Percentiles rank a stretch among this genome's conserved stretches.
Evolutionary conservation across 192 early-diverging fungal genomes (phyloP).

Genomic region (Ambispora gerdemannii): DNA sequence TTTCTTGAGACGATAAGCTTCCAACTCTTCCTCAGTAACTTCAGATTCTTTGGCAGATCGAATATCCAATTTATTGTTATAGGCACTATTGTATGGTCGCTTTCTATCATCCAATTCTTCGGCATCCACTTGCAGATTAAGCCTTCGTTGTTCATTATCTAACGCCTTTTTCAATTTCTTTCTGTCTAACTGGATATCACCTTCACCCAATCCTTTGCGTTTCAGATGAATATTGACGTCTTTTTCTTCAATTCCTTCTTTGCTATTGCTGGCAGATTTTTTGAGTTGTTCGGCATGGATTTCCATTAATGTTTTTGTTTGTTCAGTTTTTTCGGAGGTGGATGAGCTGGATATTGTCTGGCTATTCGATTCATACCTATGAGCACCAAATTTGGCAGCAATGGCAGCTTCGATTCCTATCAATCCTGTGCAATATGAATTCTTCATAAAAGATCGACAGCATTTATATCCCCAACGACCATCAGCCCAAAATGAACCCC

Average conservation of each 20-base stretch:
- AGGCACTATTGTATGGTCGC: slow-evolving; percentile 30
- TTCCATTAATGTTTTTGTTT: slow-evolving; percentile 34
- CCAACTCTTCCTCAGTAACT: slow-evolving; percentile 65
- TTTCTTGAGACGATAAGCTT: slow-evolving; percentile 57
- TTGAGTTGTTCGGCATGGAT: slow-evolving; percentile 32
- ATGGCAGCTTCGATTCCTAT: slow-evolving; percentile 70
- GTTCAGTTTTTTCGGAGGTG: not conserved
- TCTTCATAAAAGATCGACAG: slow-evolving; percentile 75
- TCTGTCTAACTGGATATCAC: slow-evolving; percentile 53
- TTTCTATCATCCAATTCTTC: slow-evolving; percentile 23
- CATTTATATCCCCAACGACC: slow-evolving; percentile 96
- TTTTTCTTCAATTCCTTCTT: slow-evolving; percentile 22
- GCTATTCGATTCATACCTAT: slow-evolving; percentile 3
- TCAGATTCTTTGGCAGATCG: slow-evolving; percentile 19
- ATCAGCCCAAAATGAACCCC: slow-evolving; percentile 95
- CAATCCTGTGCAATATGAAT: slow-evolving; percentile 87
- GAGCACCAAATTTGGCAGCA: slow-evolving; percentile 36
- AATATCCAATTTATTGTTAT: not conserved
- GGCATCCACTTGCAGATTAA: slow-evolving; percentile 12
- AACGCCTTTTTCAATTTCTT: slow-evolving; percentile 53
- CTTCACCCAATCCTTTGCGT: slow-evolving; percentile 50
- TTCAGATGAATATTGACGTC: slow-evolving; percentile 32
- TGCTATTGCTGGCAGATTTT: slow-evolving; percentile 37
- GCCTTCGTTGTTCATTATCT: slow-evolving; percentile 43
- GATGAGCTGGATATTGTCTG: slow-evolving; percentile 11